Conservation (phyloP, 441 rosid species). For the Mallotus japonicus region DNA sequence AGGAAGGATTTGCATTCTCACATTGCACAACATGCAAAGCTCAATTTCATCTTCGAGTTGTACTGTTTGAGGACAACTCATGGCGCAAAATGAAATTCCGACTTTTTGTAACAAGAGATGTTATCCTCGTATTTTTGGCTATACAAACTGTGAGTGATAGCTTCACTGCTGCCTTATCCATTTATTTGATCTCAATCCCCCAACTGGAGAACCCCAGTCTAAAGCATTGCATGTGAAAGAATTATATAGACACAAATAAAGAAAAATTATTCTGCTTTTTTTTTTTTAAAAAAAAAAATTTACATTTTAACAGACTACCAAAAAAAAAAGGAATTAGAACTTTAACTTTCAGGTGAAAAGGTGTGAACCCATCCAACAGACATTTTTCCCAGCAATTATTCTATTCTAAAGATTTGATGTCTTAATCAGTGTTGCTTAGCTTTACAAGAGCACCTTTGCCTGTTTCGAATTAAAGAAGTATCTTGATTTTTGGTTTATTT, state of each 20-base stretch:
- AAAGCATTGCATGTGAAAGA: background rate
- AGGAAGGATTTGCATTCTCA: constrained; percentile 95
- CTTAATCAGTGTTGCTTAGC: background rate
- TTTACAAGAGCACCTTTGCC: background rate
- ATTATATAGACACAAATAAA: background rate
- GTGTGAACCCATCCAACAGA: background rate
- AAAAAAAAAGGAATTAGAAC: too few species aligned
- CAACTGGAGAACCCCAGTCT: background rate
- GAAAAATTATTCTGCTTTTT: background rate
- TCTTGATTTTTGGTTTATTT: background rate
- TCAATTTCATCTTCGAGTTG: constrained; percentile 76
- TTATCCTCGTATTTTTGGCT: constrained; percentile 80
- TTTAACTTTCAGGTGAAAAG: too few species aligned
- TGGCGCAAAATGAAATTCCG: constrained; percentile 92
- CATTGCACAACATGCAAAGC: constrained; percentile 96
- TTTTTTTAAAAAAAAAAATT: background rate
- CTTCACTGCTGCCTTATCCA: background rate
- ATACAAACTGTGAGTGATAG: constrained; percentile 63
- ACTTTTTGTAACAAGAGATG: constrained; percentile 94
- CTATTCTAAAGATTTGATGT: background rate
- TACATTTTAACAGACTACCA: too few species aligned
- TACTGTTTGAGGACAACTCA: constrained; percentile 70
- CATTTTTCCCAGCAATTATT: background rate
- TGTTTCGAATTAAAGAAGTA: constrained; percentile 6
- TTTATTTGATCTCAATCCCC: too few species aligned